A percentile compares a stretch with the other conserved stretches of the same genome.
phyloP scores from a whole-genome alignment of 176 grass and related monocot species.

The Tillandsia leiboldiana region DNA sequence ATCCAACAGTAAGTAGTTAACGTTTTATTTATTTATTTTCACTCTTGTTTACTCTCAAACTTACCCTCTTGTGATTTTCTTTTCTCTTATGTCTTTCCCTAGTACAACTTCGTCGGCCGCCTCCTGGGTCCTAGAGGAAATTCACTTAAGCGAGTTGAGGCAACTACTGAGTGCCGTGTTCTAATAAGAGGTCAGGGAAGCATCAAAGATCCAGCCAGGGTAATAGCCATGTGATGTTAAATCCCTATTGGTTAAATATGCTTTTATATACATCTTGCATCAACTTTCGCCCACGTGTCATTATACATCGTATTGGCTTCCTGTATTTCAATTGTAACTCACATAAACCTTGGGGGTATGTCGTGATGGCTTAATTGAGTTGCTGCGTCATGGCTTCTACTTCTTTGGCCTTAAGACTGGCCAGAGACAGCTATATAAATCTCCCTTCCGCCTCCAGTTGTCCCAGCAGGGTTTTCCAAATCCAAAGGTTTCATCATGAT shows the following conservation, averaged over 20 bases:
- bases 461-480: too few species aligned
- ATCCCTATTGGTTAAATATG: neutral
- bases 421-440: too few species aligned
- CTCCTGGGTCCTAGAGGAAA: slow-evolving; percentile 95
- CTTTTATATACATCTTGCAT: slow-evolving; percentile 10
- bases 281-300: slow-evolving; percentile 7
- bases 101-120: slow-evolving; percentile 96
- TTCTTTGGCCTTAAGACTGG: neutral
- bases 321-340: neutral
- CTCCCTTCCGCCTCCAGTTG: too few species aligned
- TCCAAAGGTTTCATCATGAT: neutral
- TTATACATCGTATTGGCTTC: neutral
- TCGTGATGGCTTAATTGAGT: neutral
- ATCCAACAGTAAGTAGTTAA: slow-evolving; percentile 36
- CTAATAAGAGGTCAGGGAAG: slow-evolving; percentile 92
- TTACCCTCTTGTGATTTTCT: slow-evolving; percentile 10
- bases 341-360: neutral
- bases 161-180: slow-evolving; percentile 86
- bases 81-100: slow-evolving; percentile 4
- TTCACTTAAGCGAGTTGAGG: slow-evolving; percentile 93
- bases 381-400: neutral
- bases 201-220: slow-evolving; percentile 92
- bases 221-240: slow-evolving; percentile 23
- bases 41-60: slow-evolving; percentile 1
- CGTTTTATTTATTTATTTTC: neutral